A percentile compares a stretch with the other conserved stretches of the same genome.
Evolutionary conservation across 2,329 filamentous ascomycete species (phyloP).

Genomic region (Alternaria triticina): DNA sequence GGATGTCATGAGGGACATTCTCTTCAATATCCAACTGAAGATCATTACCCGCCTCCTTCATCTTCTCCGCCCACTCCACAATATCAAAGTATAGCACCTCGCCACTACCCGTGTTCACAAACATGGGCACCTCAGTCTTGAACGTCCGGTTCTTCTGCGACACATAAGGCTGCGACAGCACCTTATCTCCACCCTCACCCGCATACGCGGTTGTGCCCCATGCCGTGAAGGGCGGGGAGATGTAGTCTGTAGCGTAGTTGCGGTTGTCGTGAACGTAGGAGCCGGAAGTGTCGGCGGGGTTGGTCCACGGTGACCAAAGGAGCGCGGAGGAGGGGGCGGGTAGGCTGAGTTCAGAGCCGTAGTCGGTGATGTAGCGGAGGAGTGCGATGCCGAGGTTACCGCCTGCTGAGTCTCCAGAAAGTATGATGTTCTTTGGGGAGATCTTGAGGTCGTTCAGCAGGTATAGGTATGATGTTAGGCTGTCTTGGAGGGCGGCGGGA

Average conservation of each 20-base stretch:
- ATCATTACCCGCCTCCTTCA: constrained; percentile 50
- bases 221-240: constrained; percentile 45
- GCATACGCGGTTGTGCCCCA: constrained; percentile 54
- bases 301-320: constrained; percentile 55
- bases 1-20: constrained; percentile 55
- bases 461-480: constrained; percentile 55
- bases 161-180: constrained; percentile 46
- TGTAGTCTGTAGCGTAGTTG: constrained; percentile 51
- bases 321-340: constrained; percentile 47
- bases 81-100: constrained; percentile 54
- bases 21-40: constrained; percentile 52
- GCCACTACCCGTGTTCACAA: constrained; percentile 49
- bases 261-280: constrained; percentile 37
- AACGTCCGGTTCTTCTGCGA: constrained; percentile 49
- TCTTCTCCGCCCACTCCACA: constrained; percentile 45
- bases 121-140: constrained; percentile 49
- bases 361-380: constrained; percentile 55
- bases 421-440: constrained; percentile 49
- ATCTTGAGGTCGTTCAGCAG: constrained; percentile 52
- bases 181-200: constrained; percentile 18
- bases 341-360: constrained; percentile 44
- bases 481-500: constrained; percentile 60
- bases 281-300: constrained; percentile 39
- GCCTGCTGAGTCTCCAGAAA: constrained; percentile 60
- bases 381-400: constrained; percentile 55